Percentiles rank a stretch among this genome's conserved stretches.
Evolutionary conservation across 192 early-diverging fungal species (phyloP).

Genomic region (Coemansia sp.): DNA sequence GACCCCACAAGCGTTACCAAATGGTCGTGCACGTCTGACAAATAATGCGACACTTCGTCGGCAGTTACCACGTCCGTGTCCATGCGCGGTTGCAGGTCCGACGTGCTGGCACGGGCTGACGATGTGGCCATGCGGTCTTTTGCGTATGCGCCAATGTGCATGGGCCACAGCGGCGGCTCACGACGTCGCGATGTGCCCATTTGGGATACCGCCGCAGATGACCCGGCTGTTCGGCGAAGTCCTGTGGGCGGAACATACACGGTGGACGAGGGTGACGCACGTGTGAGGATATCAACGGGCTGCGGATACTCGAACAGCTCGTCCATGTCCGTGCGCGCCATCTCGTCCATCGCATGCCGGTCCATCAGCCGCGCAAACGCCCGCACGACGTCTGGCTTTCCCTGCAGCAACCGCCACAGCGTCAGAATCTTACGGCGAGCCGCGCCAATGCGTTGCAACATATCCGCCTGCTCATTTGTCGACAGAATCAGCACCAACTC

Average conservation of each 20-base stretch:
- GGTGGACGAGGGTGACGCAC: neutral
- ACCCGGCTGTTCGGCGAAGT: slow-evolving; percentile 10
- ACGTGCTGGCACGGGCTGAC: slow-evolving; percentile 27
- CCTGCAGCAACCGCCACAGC: slow-evolving; percentile 66
- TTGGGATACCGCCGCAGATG: slow-evolving; percentile 14
- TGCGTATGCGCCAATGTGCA: slow-evolving; percentile 7
- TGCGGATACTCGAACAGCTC: slow-evolving; percentile 10
- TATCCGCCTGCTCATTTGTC: slow-evolving; percentile 82
- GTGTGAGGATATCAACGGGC: slow-evolving; percentile 5
- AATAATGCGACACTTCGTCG: slow-evolving; percentile 65
- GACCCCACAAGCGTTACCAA: slow-evolving; percentile 66
- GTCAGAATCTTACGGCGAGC: slow-evolving; percentile 69
- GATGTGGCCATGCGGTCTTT: slow-evolving; percentile 9
- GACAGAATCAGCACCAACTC: slow-evolving; percentile 91
- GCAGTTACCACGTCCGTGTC: slow-evolving; percentile 10
- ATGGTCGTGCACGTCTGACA: slow-evolving; percentile 80
- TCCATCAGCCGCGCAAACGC: slow-evolving; percentile 67
- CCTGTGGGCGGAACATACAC: neutral
- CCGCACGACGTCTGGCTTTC: slow-evolving; percentile 74
- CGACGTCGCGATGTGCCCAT: slow-evolving; percentile 7
- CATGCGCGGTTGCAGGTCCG: slow-evolving; percentile 13
- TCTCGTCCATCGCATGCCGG: slow-evolving; percentile 26
- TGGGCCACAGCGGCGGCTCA: slow-evolving; percentile 17
- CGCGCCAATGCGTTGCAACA: slow-evolving; percentile 73
- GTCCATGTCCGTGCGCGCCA: neutral